Conservation (phyloP, 257 asterid species). For the Rauvolfia tetraphylla region DNA sequence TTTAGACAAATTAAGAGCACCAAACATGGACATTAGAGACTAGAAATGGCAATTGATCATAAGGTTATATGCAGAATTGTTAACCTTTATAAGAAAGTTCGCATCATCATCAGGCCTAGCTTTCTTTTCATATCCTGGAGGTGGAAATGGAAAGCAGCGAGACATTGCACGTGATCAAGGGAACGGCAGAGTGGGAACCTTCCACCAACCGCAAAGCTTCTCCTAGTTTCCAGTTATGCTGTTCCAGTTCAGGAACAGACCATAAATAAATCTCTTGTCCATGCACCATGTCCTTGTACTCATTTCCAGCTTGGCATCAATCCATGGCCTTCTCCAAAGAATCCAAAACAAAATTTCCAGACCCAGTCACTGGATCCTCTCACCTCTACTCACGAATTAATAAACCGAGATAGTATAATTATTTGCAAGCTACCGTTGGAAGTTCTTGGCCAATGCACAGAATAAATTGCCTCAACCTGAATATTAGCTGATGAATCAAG, state of each 20-base stretch:
- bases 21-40: conserved; percentile 4
- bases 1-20: conserved; percentile 1
- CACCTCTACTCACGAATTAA: conserved; percentile 15
- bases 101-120: conserved; percentile 50
- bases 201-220: conserved; percentile 30
- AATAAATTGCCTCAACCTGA: conserved; percentile 27
- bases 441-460: conserved; percentile 9
- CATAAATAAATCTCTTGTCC: conserved; percentile 38
- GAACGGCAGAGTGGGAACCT: conserved; percentile 23
- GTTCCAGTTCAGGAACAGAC: conserved; percentile 49
- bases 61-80: conserved; percentile 8
- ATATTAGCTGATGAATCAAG: conserved; percentile 19
- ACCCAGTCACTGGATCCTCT: conserved; percentile 11
- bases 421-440: background rate
- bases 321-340: conserved; percentile 16
- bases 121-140: conserved; percentile 84
- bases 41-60: conserved; percentile 1
- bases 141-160: conserved; percentile 97
- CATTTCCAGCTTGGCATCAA: conserved; percentile 41
- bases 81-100: conserved; percentile 62
- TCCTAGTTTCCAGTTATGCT: conserved; percentile 35
- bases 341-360: conserved; percentile 12
- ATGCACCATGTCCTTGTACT: conserved; percentile 53
- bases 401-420: conserved; percentile 4
- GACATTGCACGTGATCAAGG: conserved; percentile 68